These are phyloP conservation scores for Lipomyces oligophaga DNA, from an alignment of 805 yeast species.

Conservation along the genomic window DNA sequence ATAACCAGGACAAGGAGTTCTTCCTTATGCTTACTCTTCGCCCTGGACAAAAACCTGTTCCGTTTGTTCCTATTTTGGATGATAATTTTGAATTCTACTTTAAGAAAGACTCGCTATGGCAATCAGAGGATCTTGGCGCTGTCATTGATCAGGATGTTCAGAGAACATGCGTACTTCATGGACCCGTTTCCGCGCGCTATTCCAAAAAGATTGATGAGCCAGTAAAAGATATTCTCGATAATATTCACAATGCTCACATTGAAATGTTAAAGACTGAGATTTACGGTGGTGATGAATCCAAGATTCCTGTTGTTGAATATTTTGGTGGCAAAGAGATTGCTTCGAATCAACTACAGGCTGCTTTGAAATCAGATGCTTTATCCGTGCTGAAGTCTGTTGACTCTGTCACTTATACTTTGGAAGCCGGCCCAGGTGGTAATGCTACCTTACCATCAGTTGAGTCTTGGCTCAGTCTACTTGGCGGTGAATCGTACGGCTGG, in stretches of 20 bases:
- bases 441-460: constrained; percentile 41
- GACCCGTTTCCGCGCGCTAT: constrained; percentile 96
- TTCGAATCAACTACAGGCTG: constrained; percentile 30
- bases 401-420: constrained; percentile 11
- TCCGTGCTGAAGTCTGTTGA: constrained; percentile 30
- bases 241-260: constrained; percentile 88
- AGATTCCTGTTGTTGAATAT: constrained; percentile 84
- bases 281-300: constrained; percentile 65
- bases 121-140: constrained; percentile 93
- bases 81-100: constrained; percentile 92
- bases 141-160: constrained; percentile 95
- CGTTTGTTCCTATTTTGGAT: constrained; percentile 92
- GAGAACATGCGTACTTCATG: constrained; percentile 98
- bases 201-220: constrained; percentile 88
- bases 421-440: constrained; percentile 29
- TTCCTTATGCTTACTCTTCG: constrained; percentile 78
- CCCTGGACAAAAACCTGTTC: constrained; percentile 94
- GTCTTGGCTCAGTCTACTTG: constrained; percentile 75
- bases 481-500: constrained; percentile 80
- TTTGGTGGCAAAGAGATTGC: constrained; percentile 64
- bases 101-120: constrained; percentile 99
- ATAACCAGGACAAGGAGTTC: constrained; percentile 92
- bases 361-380: constrained; percentile 30
- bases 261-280: constrained; percentile 54
- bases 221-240: constrained; percentile 81